Base-by-base conservation (phyloP, 1,139 yeast genomes). In the Magnusiomyces tetraspermus region DNA sequence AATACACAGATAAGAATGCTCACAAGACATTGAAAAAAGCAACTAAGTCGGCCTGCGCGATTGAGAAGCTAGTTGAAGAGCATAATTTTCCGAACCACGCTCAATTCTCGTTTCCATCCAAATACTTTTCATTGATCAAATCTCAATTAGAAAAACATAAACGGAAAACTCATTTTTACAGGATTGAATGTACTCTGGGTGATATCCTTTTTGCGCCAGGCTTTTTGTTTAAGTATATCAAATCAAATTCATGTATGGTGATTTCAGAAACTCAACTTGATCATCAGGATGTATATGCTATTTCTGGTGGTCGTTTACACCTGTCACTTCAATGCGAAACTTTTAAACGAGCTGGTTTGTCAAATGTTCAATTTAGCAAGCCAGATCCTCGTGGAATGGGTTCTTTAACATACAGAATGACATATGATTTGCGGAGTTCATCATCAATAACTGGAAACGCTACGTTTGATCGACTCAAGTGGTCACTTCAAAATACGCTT, bases 321-420 rank as follows among this genome's bases (percentile, higher is more conserved):
- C 48, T 72, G 17, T 66, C 70, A 11, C 54, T 72, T 28, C 62
- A 69, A 6, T 55, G 60, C 6, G 67, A 63, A 10, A 55, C 64
- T 2, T 72, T 67, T 55, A 58, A 61, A 31, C 59, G 61, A 46
- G 65, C 69, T 0, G 76, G 74, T 0, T 56, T 71, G 5, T 55
- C 57, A 10, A 31, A 45, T 11, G 51, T 47, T 4, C 44, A 31
- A 13, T 41, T 48, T 17, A 45, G 24, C 21, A 49, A 50, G 30
- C 54, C 54, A 11, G 43, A 45, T 19, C 26, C 46, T 13, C 45
- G 50, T 10, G 42, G 42, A 38, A 5, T 38, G 31, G 22, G 17
- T 30, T 40, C 49, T 13, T 31, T 24, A 6, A 33, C 47, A 21
- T 49, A 52, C 38, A 33, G 54, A 30, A 31, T 50, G 2, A n/a